Evolutionary conservation across 2,329 filamentous ascomycete genomes (phyloP), one percentile per base, ranked within the genome.

Genomic region (Stenocarpella maydis): DNA sequence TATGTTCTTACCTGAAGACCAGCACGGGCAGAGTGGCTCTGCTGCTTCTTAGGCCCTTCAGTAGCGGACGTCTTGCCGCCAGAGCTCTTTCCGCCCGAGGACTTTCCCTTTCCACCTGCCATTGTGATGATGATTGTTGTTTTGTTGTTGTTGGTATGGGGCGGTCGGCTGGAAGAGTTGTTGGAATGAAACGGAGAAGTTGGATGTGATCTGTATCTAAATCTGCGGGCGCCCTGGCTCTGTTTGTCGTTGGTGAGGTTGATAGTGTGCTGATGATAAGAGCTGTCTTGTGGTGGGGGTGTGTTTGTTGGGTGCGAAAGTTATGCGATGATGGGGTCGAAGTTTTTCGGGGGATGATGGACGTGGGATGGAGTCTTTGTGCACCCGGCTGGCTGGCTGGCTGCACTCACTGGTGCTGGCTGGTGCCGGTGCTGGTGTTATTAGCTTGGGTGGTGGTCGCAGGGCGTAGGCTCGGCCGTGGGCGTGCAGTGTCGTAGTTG

Each of bases 11-110:
- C 95, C 92, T 98, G 95, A 76, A 98, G 88, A 80, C 95, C 95
- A 80, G 95, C 95, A 82, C 96, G 95, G 79, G 94, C 93, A 77
- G 94, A 97, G 86, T 97, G 95, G 85, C 96, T 97, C 85, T 97
- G 93, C 79, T 93, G 91, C 86, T 97, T 97, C 85, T 92, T 93
- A 80, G 90, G 84, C 67, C 87, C 88, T 74, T 90, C 91, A 77
- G 87, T 88, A n/a, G 65, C 83, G 71, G 84, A 84, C 61, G 85
- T 87, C 87, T 96, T 96, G 76, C 93, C 92, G 77, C 93, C 93
- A 69, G 92, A 87, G 80, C 84, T 95, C 90, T 97, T 97, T 79
- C 95, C 95, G 77, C 95, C 94, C 76, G 91, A 89, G 73, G 91
- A 93, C 87, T 94, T 97, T 88, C 95, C 95, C 88, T 98, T 98